Evolutionary conservation across 164 flowering plant species (phyloP), one percentile per base, ranked within the genome.

Genomic region (Chimonanthus salicifolius): DNA sequence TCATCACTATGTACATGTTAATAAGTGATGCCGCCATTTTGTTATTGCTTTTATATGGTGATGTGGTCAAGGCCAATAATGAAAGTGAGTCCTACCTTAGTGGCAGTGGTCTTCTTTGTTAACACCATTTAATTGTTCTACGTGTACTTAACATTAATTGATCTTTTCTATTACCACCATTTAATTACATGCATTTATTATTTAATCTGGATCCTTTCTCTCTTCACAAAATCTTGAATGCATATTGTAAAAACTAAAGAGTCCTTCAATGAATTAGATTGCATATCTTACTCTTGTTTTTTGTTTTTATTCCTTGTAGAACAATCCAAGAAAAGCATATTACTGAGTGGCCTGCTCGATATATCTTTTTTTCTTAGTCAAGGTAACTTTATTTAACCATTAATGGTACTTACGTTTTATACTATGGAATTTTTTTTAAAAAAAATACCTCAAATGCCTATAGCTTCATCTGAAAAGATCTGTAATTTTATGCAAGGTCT

Each of bases 241-340:
- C 60, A 3, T 54, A 54, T 54, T 54, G 33, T 33, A 33, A 33
- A 33, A 33, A 33, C 33, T 33, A 33, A 33, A 58, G 16, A 58
- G 16, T 33, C 44, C 44, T 63, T 33, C 5, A 63, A 21, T 21
- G 46, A 20, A 33, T 13, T 63, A 10, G 66, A 18, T 33, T 7
- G 4, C 13, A 18, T 2, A 2, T 63, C 33, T 63, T 8, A 33
- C 21, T 63, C 10, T 7, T 20, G 10, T 21, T 44, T 20, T 63
- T 16, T 18, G 16, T 15, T 50, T 47, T 43, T 74, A 70, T 60
- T 45, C 5, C 63, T 48, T 58, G 78, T 86, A 93, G 98, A 83
- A 83, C 80, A 93, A 93, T 81, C 98, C 98, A 11, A 86, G 98
- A 16, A 93, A 93, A 72, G 84, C 92, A 10, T 93, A 93, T 76